Percentiles rank a stretch among this genome's conserved stretches.
phyloP scores from a whole-genome alignment of 139 green algal species.

The Coelastrella sp. region DNA sequence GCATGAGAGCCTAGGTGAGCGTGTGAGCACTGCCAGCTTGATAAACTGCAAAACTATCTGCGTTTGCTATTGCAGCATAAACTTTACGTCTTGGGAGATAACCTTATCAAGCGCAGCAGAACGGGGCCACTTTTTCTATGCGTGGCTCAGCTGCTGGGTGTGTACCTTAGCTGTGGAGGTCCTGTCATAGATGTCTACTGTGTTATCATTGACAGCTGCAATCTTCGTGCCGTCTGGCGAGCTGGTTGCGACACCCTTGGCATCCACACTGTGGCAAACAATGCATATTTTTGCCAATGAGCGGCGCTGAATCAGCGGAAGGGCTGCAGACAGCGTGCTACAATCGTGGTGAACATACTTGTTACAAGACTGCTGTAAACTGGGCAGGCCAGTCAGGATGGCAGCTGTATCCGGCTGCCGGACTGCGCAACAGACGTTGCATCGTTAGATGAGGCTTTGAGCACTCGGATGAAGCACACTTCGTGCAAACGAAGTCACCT shows the following conservation, averaged over 20 bases:
- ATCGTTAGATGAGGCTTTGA: not conserved
- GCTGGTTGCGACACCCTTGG: constrained; percentile 43
- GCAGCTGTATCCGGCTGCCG: constrained; percentile 28
- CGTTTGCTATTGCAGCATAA: no score
- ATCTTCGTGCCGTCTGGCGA: constrained; percentile 54
- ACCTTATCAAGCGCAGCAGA: no score
- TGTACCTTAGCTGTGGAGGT: constrained; percentile 43
- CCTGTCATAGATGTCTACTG: constrained; percentile 51
- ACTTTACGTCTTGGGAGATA: no score
- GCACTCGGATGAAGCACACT: no score
- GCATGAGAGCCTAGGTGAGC: not conserved
- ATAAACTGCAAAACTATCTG: no score
- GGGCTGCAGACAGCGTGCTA: not conserved
- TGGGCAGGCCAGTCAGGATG: constrained; percentile 8
- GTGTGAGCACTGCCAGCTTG: no score
- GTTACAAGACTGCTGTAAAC: not conserved
- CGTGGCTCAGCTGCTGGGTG: not conserved
- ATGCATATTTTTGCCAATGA: not conserved
- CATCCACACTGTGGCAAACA: not conserved
- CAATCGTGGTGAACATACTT: not conserved
- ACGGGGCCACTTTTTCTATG: not conserved
- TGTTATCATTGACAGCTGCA: constrained; percentile 36
- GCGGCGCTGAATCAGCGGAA: not conserved
- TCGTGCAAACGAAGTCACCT: not conserved
- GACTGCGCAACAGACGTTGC: constrained; percentile 34